Evolutionary conservation across 2,329 filamentous ascomycete genomes (phyloP), one percentile per base, ranked within the genome.

Genomic region (Aspergillus flavus): DNA sequence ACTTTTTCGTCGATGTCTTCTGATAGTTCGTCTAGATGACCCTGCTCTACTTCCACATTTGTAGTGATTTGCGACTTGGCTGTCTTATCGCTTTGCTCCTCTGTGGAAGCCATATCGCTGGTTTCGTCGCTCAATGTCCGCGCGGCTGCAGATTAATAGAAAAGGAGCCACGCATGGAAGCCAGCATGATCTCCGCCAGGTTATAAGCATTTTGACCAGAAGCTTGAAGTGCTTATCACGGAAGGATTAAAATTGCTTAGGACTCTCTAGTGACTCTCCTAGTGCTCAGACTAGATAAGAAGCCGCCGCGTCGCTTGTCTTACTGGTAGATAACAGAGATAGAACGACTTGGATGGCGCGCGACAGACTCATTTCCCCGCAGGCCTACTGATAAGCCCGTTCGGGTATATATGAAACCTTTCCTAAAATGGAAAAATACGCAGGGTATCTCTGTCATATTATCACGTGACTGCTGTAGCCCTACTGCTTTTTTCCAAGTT

Each of bases 31-130:
- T 65, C 64, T 14, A 66, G 28, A 3, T 45, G 30, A 4, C 64
- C 68, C 28, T 66, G 61, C 16, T 59, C 65, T 2, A 70, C 46
- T 28, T 70, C 69, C 12, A 61, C 57, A 26, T 69, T 64, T 16
- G 30, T 39, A 14, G 52, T 50, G 16, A 48, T 34, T 10, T 62
- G 32, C 11, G 52, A 62, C 36, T 62, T 62, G 23, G 36, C 28
- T 2, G 36, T 41, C 4, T 61, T 52, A 43, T 65, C 62, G 6
- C 53, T 10, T 12, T 23, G 45, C 12, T 66, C 57, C 30, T 67
- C 59, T 46, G 64, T 61, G 10, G 64, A 62, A 4, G 61, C 63
- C 67, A 70, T 67, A 6, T 30, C 30, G 45, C 11, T n/a, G 16
- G 2, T 32, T 5, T 7, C 32, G 4, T 1, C 14, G 14, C 2